Base-by-base conservation (phyloP, 805 yeast species). In the Candida verbasci region DNA sequence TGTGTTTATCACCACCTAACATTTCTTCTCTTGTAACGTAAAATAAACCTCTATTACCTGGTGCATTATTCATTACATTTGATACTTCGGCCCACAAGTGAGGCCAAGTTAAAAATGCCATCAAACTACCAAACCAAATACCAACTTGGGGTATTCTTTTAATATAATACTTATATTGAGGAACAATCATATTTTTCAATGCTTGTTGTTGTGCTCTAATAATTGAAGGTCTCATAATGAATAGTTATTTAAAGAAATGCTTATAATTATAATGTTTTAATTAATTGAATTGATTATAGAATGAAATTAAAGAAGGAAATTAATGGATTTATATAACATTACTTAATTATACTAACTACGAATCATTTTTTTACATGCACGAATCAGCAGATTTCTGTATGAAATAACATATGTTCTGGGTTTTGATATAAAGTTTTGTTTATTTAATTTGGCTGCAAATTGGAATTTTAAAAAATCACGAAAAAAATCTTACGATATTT, bases 91-190 rank as follows among this genome's bases (percentile, higher is more conserved):
- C 52, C 47, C 44, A 44, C 14, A 49, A 44, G 33, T 61, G 67
- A 5, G 70, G 70, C 68, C 69, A 62, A 23, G 56, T 58, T 37
- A 65, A 51, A 43, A 63, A 56, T 25, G 44, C 24, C 3, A 45
- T 48, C 17, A 65, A 37, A 7, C 60, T 56, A 16, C 49, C 39
- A n/a, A 52, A 62, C 69, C 70, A 62, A 3, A 41, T 40, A 11
- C 42, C 52, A 25, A 64, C 24, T 11, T 33, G 39, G 3, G 68
- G 69, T 3, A 56, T 27, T 49, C 68, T 58, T 44, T 58, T 47
- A 9, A 50, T 44, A 34, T 44, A 46, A 34, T 60, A 48, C 38
- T 22, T 37, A 23, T 53, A 47, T 55, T 11, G 62, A 38, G 30
- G 59, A 12, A 31, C 34, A 24, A n/a, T 35, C 27, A 25, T 16